phyloP scores from a whole-genome alignment of 2,329 filamentous ascomycete species.

The Rachicladosporium sp. region DNA sequence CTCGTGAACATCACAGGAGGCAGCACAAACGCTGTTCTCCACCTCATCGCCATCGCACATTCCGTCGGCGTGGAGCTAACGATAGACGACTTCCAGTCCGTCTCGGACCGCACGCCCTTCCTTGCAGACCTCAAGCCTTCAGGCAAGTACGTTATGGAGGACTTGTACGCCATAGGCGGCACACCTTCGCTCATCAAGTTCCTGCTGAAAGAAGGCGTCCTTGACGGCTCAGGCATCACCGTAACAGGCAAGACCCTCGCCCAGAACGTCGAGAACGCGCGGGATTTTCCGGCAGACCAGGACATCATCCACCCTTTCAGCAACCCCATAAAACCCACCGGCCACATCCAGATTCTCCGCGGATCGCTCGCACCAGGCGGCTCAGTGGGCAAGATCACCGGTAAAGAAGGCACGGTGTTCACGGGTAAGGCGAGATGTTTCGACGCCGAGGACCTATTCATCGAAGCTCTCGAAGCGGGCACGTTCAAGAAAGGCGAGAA shows the following conservation, averaged over 20 bases:
- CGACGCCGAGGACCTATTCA: conserved; percentile 58
- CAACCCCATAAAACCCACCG: conserved; percentile 58
- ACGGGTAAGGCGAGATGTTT: conserved; percentile 59
- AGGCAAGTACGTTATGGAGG: conserved; percentile 45
- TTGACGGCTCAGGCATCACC: conserved; percentile 37
- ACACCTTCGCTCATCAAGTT: conserved; percentile 39
- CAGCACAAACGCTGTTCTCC: conserved; percentile 36
- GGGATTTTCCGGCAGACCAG: conserved; percentile 56
- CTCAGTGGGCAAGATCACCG: conserved; percentile 63
- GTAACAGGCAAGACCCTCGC: conserved; percentile 39
- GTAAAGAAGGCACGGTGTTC: conserved; percentile 59
- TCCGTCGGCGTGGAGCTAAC: conserved; percentile 36
- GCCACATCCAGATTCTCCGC: conserved; percentile 61
- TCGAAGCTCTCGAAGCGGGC: conserved; percentile 51
- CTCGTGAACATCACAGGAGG: conserved; percentile 36
- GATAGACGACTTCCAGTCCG: conserved; percentile 40
- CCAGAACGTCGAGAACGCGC: conserved; percentile 40
- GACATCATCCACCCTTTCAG: conserved; percentile 56
- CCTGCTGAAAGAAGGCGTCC: conserved; percentile 36
- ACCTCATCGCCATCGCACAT: conserved; percentile 36
- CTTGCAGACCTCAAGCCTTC: conserved; percentile 41
- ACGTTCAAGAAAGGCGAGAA: conserved; percentile 66
- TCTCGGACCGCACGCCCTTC: conserved; percentile 38
- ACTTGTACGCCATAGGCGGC: conserved; percentile 44
- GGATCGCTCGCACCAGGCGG: conserved; percentile 59